Evolutionary conservation across 2,329 filamentous ascomycete species (phyloP).

Genomic region (Penicillium sp.): DNA sequence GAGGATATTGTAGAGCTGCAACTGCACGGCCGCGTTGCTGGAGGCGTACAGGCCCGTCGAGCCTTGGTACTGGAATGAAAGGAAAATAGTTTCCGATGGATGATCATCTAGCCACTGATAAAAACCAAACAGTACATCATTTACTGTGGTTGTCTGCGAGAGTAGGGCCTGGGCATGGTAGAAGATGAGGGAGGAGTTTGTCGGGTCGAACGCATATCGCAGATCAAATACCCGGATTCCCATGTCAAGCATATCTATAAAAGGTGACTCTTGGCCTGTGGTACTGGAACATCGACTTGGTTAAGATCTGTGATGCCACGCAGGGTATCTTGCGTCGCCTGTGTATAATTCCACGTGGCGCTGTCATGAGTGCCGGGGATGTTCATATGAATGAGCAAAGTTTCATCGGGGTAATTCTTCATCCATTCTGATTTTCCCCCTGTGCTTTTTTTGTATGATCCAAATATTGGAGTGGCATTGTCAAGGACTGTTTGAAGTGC

Average conservation of each 20-base stretch:
- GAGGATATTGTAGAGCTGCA: slow-evolving; percentile 39
- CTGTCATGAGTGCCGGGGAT: slow-evolving; percentile 53
- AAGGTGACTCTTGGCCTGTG: slow-evolving; percentile 38
- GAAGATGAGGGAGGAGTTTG: slow-evolving; percentile 48
- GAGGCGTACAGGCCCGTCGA: slow-evolving; percentile 19
- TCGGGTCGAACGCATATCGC: slow-evolving; percentile 50
- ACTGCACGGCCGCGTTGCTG: slow-evolving; percentile 41
- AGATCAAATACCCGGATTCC: slow-evolving; percentile 54
- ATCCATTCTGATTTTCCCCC: slow-evolving; percentile 46
- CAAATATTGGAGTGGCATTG: slow-evolving; percentile 47
- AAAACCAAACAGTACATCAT: slow-evolving; percentile 48
- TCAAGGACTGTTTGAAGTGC: slow-evolving; percentile 45
- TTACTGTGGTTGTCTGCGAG: slow-evolving; percentile 45
- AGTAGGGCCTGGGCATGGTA: slow-evolving; percentile 50
- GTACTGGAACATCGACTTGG: slow-evolving; percentile 27
- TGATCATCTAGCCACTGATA: slow-evolving; percentile 51
- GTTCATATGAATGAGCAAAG: slow-evolving; percentile 47
- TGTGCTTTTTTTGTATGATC: slow-evolving; percentile 28
- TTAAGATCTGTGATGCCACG: slow-evolving; percentile 42
- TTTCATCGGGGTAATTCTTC: slow-evolving; percentile 44
- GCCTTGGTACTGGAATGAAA: slow-evolving; percentile 51
- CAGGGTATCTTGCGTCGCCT: slow-evolving; percentile 43
- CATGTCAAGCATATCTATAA: slow-evolving; percentile 44
- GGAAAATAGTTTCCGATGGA: slow-evolving; percentile 45
- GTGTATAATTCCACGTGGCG: slow-evolving; percentile 53